phyloP scores from a whole-genome alignment of 305 asterid species.

The Coffea humblotiana region DNA sequence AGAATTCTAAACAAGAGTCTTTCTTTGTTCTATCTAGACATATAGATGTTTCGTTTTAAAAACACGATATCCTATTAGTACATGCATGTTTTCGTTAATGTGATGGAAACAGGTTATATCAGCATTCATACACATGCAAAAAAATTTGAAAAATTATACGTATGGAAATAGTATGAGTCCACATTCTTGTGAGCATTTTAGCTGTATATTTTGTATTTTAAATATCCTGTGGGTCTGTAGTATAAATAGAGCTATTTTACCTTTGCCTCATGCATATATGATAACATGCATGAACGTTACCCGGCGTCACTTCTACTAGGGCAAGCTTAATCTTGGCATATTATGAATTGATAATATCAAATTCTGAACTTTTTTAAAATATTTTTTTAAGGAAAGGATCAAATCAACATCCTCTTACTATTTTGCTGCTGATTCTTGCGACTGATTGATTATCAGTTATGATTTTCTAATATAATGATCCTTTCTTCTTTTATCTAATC shows the following conservation, averaged over 20 bases:
- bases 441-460: neutral
- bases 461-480: too few relatives aligned
- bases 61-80: too few relatives aligned
- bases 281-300: neutral
- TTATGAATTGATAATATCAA: neutral
- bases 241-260: too few relatives aligned
- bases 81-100: too few relatives aligned
- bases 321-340: neutral
- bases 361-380: neutral
- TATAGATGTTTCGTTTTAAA: neutral
- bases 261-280: neutral
- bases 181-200: too few relatives aligned
- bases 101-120: too few relatives aligned
- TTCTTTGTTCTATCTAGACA: neutral
- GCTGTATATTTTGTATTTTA: too few relatives aligned
- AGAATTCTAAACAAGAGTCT: neutral
- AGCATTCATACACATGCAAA: too few relatives aligned
- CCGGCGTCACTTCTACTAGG: neutral
- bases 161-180: too few relatives aligned
- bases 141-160: too few relatives aligned
- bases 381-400: neutral
- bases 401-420: neutral
- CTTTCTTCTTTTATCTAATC: neutral
- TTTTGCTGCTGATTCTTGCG: neutral
- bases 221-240: too few relatives aligned